phyloP scores from a whole-genome alignment of 345 rosid species.

The Lepidium africanum region DNA sequence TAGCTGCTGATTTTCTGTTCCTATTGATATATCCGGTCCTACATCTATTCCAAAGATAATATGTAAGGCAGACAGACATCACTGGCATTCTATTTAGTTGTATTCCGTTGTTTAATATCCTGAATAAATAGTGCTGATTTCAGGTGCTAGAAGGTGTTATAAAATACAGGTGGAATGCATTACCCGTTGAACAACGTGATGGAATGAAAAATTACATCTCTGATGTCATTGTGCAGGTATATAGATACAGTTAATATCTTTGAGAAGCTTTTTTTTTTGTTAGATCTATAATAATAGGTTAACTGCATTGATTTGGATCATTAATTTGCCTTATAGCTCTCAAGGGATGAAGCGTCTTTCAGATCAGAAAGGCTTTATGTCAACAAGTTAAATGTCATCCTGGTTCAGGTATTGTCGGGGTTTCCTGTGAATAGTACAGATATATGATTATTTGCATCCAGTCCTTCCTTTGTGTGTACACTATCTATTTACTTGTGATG shows the following conservation, averaged over 20 bases:
- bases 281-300: neutral
- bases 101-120: neutral
- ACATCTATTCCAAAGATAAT: neutral
- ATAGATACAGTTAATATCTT: neutral
- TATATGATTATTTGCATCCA: neutral
- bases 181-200: constrained; percentile 91
- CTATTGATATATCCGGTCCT: neutral
- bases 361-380: constrained; percentile 84
- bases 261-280: neutral
- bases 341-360: constrained; percentile 74
- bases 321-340: constrained; percentile 43
- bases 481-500: neutral
- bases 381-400: constrained; percentile 81
- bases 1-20: neutral
- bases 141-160: constrained; percentile 98
- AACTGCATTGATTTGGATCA: neutral
- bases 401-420: constrained; percentile 68
- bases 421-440: neutral
- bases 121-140: neutral
- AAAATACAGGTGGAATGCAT: constrained; percentile 95
- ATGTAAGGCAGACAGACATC: neutral
- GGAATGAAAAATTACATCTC: constrained; percentile 99
- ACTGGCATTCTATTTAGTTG: neutral
- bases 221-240: constrained; percentile 95
- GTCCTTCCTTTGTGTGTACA: neutral